Evolutionary conservation across 129 eudicot genomes (phyloP).

Genomic region (Flaveria robusta): DNA sequence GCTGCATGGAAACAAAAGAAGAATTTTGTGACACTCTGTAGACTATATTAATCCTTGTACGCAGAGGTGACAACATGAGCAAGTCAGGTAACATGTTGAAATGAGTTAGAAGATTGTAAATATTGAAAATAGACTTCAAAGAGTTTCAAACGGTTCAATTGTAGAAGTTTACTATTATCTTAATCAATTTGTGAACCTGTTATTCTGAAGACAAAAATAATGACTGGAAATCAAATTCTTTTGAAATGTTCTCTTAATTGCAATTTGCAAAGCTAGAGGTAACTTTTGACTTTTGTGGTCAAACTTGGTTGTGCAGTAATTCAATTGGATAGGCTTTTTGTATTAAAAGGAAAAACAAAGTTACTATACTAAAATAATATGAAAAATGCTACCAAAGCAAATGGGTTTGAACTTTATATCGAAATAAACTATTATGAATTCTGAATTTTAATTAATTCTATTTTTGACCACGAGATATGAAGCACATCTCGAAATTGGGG

Average conservation of each 20-base stretch:
- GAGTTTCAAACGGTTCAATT: not conserved
- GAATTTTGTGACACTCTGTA: not conserved
- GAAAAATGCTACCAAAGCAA: no score
- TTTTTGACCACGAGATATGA: conserved; percentile 7
- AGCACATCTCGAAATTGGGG: not conserved
- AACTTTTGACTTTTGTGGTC: conserved; percentile 24
- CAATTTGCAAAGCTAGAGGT: conserved; percentile 1
- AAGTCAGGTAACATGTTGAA: not conserved
- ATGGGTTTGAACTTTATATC: not conserved
- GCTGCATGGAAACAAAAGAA: conserved; percentile 49
- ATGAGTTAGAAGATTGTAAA: not conserved
- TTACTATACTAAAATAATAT: not conserved
- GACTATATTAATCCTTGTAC: not conserved
- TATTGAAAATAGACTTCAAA: not conserved
- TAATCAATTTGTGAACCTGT: not conserved
- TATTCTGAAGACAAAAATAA: not conserved
- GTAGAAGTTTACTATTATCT: no score
- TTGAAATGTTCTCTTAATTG: not conserved
- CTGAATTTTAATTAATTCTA: not conserved
- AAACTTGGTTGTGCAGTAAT: not conserved
- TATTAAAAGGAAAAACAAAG: not conserved
- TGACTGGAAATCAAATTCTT: not conserved
- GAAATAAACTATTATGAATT: not conserved
- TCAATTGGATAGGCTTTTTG: not conserved
- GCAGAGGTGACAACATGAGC: not conserved